Conservation (phyloP, 2,329 filamentous ascomycete species). For the Pseudogymnoascus destructans region DNA sequence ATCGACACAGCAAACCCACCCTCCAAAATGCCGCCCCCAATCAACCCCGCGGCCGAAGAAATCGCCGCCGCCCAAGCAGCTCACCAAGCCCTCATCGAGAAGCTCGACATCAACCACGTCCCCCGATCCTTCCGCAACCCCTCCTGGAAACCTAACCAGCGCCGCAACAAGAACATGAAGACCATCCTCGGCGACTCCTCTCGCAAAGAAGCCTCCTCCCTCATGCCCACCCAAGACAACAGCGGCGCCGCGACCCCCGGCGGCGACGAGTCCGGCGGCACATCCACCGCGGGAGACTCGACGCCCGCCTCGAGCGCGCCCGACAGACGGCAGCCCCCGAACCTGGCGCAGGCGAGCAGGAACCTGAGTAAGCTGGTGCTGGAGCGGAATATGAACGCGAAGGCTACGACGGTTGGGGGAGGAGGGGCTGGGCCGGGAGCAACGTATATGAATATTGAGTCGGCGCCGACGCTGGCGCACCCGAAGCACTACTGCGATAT, state of each 20-base stretch:
- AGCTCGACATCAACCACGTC: constrained; percentile 78
- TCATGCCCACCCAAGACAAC: constrained; percentile 63
- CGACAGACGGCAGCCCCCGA: constrained; percentile 35
- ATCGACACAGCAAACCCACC: neutral
- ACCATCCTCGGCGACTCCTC: constrained; percentile 84
- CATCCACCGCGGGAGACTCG: constrained; percentile 34
- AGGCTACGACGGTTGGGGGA: constrained; percentile 22
- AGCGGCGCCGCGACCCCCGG: constrained; percentile 64
- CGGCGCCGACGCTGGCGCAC: constrained; percentile 74
- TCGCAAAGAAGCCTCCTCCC: constrained; percentile 74
- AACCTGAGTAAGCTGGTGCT: constrained; percentile 78
- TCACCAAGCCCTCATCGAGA: constrained; percentile 75
- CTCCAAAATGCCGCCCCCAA: constrained; percentile 1
- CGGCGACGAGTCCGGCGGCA: constrained; percentile 41
- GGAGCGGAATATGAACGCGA: constrained; percentile 56
- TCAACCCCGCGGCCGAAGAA: neutral
- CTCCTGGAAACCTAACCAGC: constrained; percentile 81
- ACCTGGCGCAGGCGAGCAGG: constrained; percentile 79
- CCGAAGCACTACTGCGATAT: constrained; percentile 90
- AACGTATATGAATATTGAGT: constrained; percentile 95
- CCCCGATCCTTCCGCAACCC: constrained; percentile 84
- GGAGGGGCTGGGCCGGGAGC: constrained; percentile 51
- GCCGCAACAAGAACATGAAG: constrained; percentile 98
- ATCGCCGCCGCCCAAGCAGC: constrained; percentile 50
- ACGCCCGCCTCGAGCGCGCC: constrained; percentile 34